Conservation (phyloP, 192 early-diverging fungal genomes). For the Coemansia sp. region DNA sequence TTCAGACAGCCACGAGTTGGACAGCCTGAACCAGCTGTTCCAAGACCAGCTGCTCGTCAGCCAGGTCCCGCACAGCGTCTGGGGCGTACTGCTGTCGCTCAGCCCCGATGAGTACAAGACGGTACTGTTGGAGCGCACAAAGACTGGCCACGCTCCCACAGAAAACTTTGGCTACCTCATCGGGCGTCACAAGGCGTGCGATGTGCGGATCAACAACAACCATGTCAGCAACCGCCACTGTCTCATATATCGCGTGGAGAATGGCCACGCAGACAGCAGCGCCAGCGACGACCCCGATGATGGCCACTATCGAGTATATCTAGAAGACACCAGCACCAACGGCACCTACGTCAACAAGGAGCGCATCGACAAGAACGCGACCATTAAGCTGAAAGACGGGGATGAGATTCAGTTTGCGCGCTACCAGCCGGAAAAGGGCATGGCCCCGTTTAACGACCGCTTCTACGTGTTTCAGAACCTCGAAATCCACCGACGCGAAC, state of each 20-base stretch:
- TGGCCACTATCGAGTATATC: constrained; percentile 19
- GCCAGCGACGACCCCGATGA: neutral
- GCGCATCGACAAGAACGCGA: constrained; percentile 52
- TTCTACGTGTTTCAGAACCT: constrained; percentile 49
- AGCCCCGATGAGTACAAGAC: constrained; percentile 52
- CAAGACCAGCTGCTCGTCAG: constrained; percentile 50
- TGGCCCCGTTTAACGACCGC: constrained; percentile 46
- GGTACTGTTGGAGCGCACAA: constrained; percentile 41
- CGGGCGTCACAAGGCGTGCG: constrained; percentile 53
- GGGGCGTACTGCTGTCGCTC: constrained; percentile 53
- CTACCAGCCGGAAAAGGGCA: constrained; percentile 45
- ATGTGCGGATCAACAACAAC: constrained; percentile 46
- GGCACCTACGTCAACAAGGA: constrained; percentile 67
- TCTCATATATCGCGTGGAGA: constrained; percentile 49
- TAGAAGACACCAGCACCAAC: constrained; percentile 62
- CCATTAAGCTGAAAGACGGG: constrained; percentile 56
- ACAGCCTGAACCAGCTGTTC: constrained; percentile 44
- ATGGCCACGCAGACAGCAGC: constrained; percentile 6
- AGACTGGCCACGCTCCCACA: constrained; percentile 3
- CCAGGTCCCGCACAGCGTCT: constrained; percentile 47
- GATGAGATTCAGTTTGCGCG: constrained; percentile 63
- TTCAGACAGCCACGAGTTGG: constrained; percentile 41
- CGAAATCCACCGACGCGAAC: constrained; percentile 34
- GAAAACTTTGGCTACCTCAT: constrained; percentile 49
- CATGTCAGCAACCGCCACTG: constrained; percentile 57